Conservation (phyloP, 768 basidiomycete genomes). For the Dendrothele bispora region DNA sequence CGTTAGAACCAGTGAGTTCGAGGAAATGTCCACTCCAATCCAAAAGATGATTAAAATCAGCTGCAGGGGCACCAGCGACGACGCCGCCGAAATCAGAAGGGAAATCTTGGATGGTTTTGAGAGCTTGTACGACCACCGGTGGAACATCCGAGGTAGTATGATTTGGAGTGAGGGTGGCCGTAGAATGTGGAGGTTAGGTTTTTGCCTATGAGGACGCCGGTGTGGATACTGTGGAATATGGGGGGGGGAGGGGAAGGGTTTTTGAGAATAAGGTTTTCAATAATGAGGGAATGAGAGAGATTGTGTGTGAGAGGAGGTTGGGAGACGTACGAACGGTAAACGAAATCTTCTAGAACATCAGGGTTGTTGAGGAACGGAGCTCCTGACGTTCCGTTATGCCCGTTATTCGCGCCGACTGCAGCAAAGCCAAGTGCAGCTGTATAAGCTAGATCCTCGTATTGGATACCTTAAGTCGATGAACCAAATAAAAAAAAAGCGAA, state of each 20-base stretch:
- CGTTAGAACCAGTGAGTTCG: conserved; percentile 4
- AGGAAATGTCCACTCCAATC: conserved; percentile 4
- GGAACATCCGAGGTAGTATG: conserved; percentile 22
- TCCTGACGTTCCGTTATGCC: conserved; percentile 17
- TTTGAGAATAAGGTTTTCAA: neutral
- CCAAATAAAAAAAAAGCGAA: neutral
- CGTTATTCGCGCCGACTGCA: conserved; percentile 15
- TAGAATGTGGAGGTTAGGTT: conserved; percentile 18
- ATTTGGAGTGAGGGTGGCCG: conserved; percentile 13
- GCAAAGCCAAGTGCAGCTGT: conserved; percentile 16
- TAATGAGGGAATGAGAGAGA: neutral
- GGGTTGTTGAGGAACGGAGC: conserved; percentile 14
- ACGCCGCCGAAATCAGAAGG: conserved; percentile 24
- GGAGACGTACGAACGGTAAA: conserved; percentile 13
- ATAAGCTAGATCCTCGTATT: conserved; percentile 15
- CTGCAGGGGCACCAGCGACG: conserved; percentile 21
- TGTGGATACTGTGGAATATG: conserved; percentile 14
- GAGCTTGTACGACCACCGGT: conserved; percentile 24
- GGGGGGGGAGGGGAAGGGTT: too few species aligned
- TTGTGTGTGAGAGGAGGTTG: too few species aligned
- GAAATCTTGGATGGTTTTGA: conserved; percentile 16
- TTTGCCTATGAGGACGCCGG: conserved; percentile 16
- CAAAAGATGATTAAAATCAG: neutral
- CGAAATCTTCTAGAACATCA: conserved; percentile 19
- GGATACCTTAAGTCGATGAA: conserved; percentile 13